These are phyloP conservation scores for Cicer cuneatum DNA, from an alignment of 306 rosid species.

Conservation along the genomic window DNA sequence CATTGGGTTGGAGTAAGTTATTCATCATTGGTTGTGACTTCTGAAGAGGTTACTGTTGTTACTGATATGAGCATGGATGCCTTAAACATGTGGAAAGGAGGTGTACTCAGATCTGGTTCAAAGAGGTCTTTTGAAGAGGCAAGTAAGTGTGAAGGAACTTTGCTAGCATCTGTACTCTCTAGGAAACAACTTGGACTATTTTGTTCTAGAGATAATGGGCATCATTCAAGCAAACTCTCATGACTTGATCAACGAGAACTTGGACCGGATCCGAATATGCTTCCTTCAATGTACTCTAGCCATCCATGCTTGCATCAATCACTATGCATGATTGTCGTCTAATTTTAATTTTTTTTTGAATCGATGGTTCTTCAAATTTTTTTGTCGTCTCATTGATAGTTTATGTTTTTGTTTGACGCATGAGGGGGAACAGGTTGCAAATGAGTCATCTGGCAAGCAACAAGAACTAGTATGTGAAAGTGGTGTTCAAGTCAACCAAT, in stretches of 20 bases:
- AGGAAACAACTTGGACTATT: not conserved
- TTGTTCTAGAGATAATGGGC: conserved; percentile 6
- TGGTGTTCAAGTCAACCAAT: conserved; percentile 48
- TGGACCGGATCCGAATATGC: conserved; percentile 3
- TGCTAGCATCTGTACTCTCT: not conserved
- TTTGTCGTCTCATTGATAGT: conserved; percentile 23
- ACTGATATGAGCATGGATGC: conserved; percentile 15
- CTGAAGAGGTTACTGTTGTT: conserved; percentile 2
- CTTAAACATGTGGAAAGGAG: conserved; percentile 14
- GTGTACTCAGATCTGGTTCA: conserved; percentile 2
- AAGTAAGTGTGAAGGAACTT: not conserved
- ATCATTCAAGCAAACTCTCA: not conserved
- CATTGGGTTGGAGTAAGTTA: conserved; percentile 4
- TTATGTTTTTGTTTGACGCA: conserved; percentile 32
- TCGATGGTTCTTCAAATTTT: not conserved
- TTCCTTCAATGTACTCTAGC: conserved; percentile 6
- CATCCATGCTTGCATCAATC: conserved; percentile 9
- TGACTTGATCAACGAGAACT: not conserved
- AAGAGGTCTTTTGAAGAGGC: not conserved
- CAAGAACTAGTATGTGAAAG: conserved; percentile 44
- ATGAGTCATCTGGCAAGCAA: conserved; percentile 57
- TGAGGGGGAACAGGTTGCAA: conserved; percentile 42
- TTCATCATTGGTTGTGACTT: conserved; percentile 8
- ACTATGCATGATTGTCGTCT: conserved; percentile 26
- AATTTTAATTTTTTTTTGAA: not conserved